Evolutionary conservation across 1,284 basidiomycete genomes (phyloP), one percentile per base, ranked within the genome.

Genomic region (Inonotus obliquus): DNA sequence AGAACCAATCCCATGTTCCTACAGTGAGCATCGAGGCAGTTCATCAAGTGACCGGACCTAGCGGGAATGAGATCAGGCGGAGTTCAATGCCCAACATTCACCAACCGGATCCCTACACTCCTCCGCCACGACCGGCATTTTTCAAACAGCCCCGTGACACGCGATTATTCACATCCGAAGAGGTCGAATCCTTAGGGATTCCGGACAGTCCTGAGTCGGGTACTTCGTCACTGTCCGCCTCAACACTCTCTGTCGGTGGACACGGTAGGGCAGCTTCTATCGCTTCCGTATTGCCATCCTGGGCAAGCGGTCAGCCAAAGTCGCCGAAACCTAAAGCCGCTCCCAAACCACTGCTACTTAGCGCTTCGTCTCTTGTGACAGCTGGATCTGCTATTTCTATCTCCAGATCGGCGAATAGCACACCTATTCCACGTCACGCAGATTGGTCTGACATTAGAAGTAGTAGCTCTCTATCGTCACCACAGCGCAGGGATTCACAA

Each of bases 71-170:
- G 17, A 44, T 57, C 41, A 69, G 70, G 57, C 75, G 77, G 23
- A 75, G 74, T 41, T 82, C 83, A 5, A 64, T 82, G 4, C 79
- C 82, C 9, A 70, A 70, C 11, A 70, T 74, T 14, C 75, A 77
- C 66, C 74, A 71, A 41, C 73, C 71, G 19, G 74, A 75, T 35
- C 62, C 69, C 6, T 81, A 82, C 66, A 77, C 83, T 23, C 82
- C 83, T 47, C 84, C 85, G 38, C 75, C 83, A 1, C 77, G 83
- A 44, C 85, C 85, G 23, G 70, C 79, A 10, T 79, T 80, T 70
- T 87, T 85, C 71, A 79, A 78, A 21, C 78, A 80, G 0, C 81
- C 82, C 11, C 76, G 84, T 57, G 82, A 87, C 63, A 85, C 82
- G 53, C 74, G 83, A 63, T 74, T 82, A 21, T 70, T 73, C 51